Percentiles rank a stretch among this genome's conserved stretches.
These are phyloP conservation scores for Aspergillus funiculosus DNA, from an alignment of 495 filamentous ascomycete genomes.

Conservation along the genomic window DNA sequence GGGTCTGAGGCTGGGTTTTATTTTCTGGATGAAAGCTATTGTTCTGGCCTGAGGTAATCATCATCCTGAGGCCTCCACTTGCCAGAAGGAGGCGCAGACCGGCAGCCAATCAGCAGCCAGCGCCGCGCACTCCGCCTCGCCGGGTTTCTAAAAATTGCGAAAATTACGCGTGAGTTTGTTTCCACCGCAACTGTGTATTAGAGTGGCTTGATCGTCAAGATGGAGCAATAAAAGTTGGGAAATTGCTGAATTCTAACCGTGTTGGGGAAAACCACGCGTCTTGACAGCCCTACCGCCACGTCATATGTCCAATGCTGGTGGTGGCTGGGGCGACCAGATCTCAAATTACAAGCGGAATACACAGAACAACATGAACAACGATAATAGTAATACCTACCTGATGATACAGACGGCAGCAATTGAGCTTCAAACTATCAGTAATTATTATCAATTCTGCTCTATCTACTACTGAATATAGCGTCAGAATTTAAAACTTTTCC, in stretches of 20 bases:
- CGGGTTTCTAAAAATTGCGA: conserved; percentile 4
- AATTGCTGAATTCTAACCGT: conserved; percentile 6
- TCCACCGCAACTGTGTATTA: background rate
- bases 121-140: conserved; percentile 7
- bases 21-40: background rate
- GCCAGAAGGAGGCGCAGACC: conserved; percentile 3
- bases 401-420: too few species aligned
- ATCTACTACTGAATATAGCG: too few species aligned
- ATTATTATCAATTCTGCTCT: too few species aligned
- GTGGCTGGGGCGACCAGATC: conserved; percentile 16
- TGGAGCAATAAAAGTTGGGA: background rate
- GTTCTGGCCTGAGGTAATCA: background rate
- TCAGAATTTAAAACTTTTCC: too few species aligned
- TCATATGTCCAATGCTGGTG: conserved; percentile 9
- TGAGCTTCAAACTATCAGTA: too few species aligned
- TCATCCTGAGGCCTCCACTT: background rate
- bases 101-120: background rate
- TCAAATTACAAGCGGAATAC: too few species aligned
- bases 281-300: conserved; percentile 20
- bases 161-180: background rate
- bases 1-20: conserved; percentile 1
- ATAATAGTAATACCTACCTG: too few species aligned
- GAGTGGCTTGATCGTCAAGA: conserved; percentile 10
- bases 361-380: too few species aligned
- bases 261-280: conserved; percentile 12